Conservation (phyloP, 2,329 filamentous ascomycete genomes). For the Pseudogymnoascus sp. region DNA sequence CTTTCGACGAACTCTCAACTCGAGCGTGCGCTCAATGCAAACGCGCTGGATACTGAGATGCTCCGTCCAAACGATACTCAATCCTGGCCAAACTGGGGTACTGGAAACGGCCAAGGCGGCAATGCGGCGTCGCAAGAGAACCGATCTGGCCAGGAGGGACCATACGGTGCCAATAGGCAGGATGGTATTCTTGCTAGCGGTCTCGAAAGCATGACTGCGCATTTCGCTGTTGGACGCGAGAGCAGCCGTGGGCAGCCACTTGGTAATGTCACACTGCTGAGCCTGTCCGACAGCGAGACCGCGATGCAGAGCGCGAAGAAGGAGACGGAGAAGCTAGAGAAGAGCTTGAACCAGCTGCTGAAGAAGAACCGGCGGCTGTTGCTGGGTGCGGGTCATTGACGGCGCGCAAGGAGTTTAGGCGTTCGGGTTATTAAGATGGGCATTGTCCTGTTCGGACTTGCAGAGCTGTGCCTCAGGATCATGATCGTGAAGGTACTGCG, state of each 20-base stretch:
- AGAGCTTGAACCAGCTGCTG: conserved; percentile 49
- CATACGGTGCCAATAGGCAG: conserved; percentile 14
- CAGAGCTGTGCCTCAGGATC: conserved; percentile 10
- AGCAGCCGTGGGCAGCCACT: conserved; percentile 22
- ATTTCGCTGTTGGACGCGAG: conserved; percentile 24
- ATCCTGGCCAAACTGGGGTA: conserved; percentile 23
- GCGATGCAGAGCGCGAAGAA: conserved; percentile 41
- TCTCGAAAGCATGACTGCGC: conserved; percentile 26
- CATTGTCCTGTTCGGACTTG: conserved; percentile 8
- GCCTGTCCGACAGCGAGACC: conserved; percentile 53
- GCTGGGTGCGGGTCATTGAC: conserved; percentile 30
- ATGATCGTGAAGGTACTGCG: not conserved
- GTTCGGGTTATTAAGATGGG: conserved; percentile 9
- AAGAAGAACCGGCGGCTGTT: conserved; percentile 50
- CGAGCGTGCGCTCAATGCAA: conserved; percentile 28
- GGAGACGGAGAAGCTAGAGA: conserved; percentile 55
- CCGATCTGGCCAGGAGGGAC: conserved; percentile 13
- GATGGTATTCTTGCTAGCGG: conserved; percentile 25
- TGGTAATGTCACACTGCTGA: conserved; percentile 41
- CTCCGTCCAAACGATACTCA: conserved; percentile 20
- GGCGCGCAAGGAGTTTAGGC: conserved; percentile 12
- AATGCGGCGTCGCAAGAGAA: conserved; percentile 2
- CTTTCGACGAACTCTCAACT: conserved; percentile 27
- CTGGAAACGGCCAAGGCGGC: conserved; percentile 12
- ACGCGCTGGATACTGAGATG: conserved; percentile 24